Percentiles rank a stretch among this genome's conserved stretches.
Conservation (phyloP, 2,329 filamentous ascomycete species). For the Trichoderma aggressivum region DNA sequence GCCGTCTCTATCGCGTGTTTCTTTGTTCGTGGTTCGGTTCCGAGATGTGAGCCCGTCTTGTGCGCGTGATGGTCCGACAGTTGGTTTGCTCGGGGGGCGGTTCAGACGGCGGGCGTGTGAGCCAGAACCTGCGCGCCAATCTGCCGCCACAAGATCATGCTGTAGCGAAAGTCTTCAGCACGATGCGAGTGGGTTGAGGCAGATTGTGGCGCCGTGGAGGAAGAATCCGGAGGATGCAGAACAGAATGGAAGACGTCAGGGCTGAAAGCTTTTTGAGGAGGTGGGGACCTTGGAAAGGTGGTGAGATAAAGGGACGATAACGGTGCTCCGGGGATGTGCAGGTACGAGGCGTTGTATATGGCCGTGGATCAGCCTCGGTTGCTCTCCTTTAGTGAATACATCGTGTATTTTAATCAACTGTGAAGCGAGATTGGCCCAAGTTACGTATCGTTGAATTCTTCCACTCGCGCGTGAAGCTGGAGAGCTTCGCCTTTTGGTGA, state of each 20-base stretch:
- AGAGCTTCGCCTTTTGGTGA: neutral
- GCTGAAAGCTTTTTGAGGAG: conserved; percentile 7
- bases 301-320: conserved; percentile 1
- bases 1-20: neutral
- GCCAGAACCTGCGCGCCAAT: conserved; percentile 19
- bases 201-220: neutral
- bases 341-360: neutral
- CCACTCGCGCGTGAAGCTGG: neutral
- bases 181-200: conserved; percentile 2
- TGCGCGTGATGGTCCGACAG: neutral
- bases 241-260: conserved; percentile 12
- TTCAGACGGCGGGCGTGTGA: conserved; percentile 17
- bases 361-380: neutral
- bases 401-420: neutral
- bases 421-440: neutral
- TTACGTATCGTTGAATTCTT: neutral
- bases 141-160: conserved; percentile 19
- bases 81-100: neutral
- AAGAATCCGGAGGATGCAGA: neutral
- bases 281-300: neutral
- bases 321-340: neutral
- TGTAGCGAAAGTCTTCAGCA: neutral
- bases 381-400: neutral
- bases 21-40: neutral
- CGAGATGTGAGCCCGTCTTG: neutral